A percentile compares a stretch with the other conserved stretches of the same genome.
phyloP scores from a whole-genome alignment of 495 filamentous ascomycete genomes.

The Jackrogersella minutella region DNA sequence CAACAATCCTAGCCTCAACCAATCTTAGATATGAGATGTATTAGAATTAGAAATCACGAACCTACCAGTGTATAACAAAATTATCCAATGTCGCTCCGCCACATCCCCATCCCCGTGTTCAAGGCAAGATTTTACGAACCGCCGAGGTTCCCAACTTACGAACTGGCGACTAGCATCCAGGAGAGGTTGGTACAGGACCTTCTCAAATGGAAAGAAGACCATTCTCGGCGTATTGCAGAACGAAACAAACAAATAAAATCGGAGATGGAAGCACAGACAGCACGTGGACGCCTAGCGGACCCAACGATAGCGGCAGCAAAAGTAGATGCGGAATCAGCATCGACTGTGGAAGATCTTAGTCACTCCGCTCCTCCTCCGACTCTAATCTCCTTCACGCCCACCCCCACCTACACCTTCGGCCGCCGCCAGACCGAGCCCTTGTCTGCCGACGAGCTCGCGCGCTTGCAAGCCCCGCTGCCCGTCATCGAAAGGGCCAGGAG shows the following conservation, averaged over 20 bases:
- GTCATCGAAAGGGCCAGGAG: constrained; percentile 14
- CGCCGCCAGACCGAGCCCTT: constrained; percentile 74
- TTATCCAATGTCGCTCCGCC: constrained; percentile 58
- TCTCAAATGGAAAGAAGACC: constrained; percentile 55
- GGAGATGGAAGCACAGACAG: too few species aligned
- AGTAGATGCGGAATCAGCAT: too few species aligned
- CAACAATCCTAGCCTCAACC: background rate
- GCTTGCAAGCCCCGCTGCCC: constrained; percentile 52
- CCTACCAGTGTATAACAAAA: background rate
- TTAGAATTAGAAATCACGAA: too few species aligned
- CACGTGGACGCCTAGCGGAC: too few species aligned
- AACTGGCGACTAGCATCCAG: constrained; percentile 52
- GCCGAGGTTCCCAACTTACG: constrained; percentile 48
- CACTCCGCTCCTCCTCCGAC: constrained; percentile 55
- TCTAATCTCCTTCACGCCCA: constrained; percentile 83
- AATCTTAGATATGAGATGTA: too few species aligned
- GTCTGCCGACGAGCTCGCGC: constrained; percentile 53
- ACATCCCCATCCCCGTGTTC: constrained; percentile 71
- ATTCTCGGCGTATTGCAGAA: too few species aligned
- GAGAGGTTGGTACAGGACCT: constrained; percentile 51
- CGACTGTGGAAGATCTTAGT: too few species aligned
- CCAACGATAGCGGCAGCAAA: too few species aligned
- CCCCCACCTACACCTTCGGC: constrained; percentile 89
- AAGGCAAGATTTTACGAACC: constrained; percentile 53
- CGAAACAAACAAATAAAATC: too few species aligned